These are phyloP conservation scores for Scheffersomyces spartinae DNA, from an alignment of 805 yeast genomes.

Conservation along the genomic window DNA sequence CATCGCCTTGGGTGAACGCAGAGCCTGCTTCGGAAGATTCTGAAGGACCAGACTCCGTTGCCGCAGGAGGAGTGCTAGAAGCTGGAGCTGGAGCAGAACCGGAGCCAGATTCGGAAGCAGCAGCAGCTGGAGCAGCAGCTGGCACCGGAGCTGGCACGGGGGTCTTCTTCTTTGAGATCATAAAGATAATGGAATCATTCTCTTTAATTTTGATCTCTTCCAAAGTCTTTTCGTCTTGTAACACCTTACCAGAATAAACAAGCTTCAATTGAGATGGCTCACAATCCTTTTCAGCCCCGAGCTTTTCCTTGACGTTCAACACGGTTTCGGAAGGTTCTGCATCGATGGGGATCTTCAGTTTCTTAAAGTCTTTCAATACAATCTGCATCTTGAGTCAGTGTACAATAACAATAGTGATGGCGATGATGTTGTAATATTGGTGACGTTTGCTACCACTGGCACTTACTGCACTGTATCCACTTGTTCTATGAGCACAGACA, in stretches of 20 bases:
- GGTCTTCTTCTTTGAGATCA: conserved; percentile 46
- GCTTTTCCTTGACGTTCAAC: conserved; percentile 62
- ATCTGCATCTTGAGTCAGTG: conserved; percentile 47
- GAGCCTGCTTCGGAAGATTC: conserved; percentile 24
- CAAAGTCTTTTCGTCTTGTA: conserved; percentile 71
- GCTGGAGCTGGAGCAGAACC: conserved; percentile 11
- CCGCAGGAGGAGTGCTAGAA: conserved; percentile 10
- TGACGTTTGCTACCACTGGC: no score
- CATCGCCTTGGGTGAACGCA: conserved; percentile 66
- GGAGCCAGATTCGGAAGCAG: conserved; percentile 9
- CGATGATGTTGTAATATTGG: no score
- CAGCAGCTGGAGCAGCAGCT: conserved; percentile 14
- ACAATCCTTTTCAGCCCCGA: conserved; percentile 58
- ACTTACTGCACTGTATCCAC: no score
- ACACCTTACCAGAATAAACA: conserved; percentile 85
- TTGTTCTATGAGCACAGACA: no score
- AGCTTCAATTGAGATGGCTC: conserved; percentile 71
- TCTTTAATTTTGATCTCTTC: conserved; percentile 68
- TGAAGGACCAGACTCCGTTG: conserved; percentile 8
- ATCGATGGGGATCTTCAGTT: conserved; percentile 74
- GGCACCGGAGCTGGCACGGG: conserved; percentile 10
- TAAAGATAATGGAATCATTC: conserved; percentile 81
- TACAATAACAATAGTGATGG: no score
- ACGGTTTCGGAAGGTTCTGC: conserved; percentile 62
- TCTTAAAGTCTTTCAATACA: conserved; percentile 84